phyloP scores from a whole-genome alignment of 1,284 basidiomycete genomes.

The Lignosus rhinocerotis region DNA sequence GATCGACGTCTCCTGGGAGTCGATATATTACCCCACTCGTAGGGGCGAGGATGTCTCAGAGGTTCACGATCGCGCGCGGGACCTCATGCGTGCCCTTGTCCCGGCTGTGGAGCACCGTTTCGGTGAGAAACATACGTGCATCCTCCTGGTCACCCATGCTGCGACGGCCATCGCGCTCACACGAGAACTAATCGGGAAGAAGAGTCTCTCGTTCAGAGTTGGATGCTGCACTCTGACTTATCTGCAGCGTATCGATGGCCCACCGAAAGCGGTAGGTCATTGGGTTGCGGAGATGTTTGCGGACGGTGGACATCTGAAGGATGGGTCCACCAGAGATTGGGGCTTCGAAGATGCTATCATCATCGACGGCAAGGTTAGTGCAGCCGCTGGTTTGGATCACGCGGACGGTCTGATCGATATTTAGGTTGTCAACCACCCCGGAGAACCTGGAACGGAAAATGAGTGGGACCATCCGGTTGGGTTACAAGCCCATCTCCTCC shows the following conservation, averaged over 20 bases:
- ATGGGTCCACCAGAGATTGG: slow-evolving; percentile 73
- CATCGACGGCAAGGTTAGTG: slow-evolving; percentile 45
- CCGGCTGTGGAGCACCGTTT: slow-evolving; percentile 49
- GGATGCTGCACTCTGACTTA: slow-evolving; percentile 73
- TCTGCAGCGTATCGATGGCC: slow-evolving; percentile 36
- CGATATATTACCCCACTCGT: slow-evolving; percentile 70
- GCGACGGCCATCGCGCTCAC: slow-evolving; percentile 76
- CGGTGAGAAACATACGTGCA: slow-evolving; percentile 43
- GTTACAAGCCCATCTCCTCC: slow-evolving; percentile 38
- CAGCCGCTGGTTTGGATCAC: background rate
- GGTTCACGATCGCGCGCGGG: slow-evolving; percentile 62
- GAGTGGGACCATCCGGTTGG: slow-evolving; percentile 59
- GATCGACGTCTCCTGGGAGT: slow-evolving; percentile 62
- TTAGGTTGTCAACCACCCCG: slow-evolving; percentile 60
- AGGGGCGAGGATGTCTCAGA: slow-evolving; percentile 69
- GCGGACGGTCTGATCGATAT: background rate
- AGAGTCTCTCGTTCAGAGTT: slow-evolving; percentile 51
- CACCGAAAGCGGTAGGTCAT: slow-evolving; percentile 34
- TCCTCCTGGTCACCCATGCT: slow-evolving; percentile 79
- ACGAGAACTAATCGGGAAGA: slow-evolving; percentile 57
- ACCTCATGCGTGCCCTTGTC: slow-evolving; percentile 54
- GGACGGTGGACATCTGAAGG: slow-evolving; percentile 58
- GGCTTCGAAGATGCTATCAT: slow-evolving; percentile 73
- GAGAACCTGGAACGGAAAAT: slow-evolving; percentile 59
- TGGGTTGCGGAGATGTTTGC: slow-evolving; percentile 53